phyloP scores from a whole-genome alignment of 805 yeast species.

The Candida germanica region DNA sequence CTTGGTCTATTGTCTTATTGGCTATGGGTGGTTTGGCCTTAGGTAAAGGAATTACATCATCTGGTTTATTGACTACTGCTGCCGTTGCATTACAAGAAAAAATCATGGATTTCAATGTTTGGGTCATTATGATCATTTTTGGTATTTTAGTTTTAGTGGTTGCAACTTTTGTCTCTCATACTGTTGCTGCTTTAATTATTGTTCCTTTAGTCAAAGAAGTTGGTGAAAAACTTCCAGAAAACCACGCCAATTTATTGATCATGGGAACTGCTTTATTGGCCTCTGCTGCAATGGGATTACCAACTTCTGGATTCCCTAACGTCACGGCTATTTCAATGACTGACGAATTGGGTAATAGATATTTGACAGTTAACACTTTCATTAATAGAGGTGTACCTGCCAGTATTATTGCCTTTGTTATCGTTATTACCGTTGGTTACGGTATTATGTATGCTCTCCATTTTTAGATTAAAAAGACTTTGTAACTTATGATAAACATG shows the following conservation, averaged over 20 bases:
- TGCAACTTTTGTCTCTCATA: conserved; percentile 44
- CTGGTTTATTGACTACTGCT: conserved; percentile 46
- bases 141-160: conserved; percentile 38
- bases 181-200: conserved; percentile 43
- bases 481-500: too few species aligned
- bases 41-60: conserved; percentile 49
- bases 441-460: conserved; percentile 35
- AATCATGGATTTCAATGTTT: conserved; percentile 42
- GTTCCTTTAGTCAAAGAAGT: conserved; percentile 41
- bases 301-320: conserved; percentile 44
- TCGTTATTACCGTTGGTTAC: conserved; percentile 37
- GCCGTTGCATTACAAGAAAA: conserved; percentile 43
- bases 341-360: conserved; percentile 40
- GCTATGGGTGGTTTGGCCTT: conserved; percentile 58
- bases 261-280: conserved; percentile 42
- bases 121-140: conserved; percentile 44
- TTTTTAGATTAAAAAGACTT: conserved; percentile 13
- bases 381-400: conserved; percentile 44
- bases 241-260: conserved; percentile 37
- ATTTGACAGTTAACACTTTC: conserved; percentile 39
- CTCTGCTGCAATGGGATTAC: conserved; percentile 46
- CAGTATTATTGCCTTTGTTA: conserved; percentile 33
- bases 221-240: conserved; percentile 34
- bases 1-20: conserved; percentile 52
- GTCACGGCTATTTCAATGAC: conserved; percentile 44